Evolutionary conservation across 805 yeast species (phyloP).

Genomic region (Spathaspora sp.): DNA sequence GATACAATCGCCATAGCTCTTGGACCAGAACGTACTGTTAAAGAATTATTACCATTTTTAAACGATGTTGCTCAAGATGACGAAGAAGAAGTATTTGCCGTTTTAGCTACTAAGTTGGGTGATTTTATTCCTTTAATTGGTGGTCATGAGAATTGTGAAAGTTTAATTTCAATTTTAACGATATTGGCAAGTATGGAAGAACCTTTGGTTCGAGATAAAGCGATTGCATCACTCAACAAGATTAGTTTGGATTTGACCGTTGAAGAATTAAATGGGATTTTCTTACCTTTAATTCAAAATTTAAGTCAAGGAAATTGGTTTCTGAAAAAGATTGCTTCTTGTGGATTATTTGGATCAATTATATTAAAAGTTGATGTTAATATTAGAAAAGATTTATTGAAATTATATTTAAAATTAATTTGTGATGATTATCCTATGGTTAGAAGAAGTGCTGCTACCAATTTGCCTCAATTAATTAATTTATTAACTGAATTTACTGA

Average conservation of each 20-base stretch:
- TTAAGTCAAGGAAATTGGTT: constrained; percentile 93
- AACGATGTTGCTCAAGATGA: constrained; percentile 92
- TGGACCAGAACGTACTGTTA: constrained; percentile 89
- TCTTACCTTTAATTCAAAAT: constrained; percentile 72
- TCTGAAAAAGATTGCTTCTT: constrained; percentile 83
- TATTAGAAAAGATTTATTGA: constrained; percentile 58
- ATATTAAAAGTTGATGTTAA: constrained; percentile 54
- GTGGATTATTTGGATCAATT: constrained; percentile 79
- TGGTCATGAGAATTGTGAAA: constrained; percentile 58
- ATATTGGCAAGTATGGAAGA: constrained; percentile 90
- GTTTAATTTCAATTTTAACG: constrained; percentile 62
- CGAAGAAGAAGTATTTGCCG: constrained; percentile 96
- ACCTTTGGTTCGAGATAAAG: constrained; percentile 92
- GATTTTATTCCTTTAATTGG: constrained; percentile 87
- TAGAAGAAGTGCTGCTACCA: constrained; percentile 86
- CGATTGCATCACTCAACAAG: constrained; percentile 77
- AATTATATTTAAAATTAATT: constrained; percentile 64
- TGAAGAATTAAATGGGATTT: constrained; percentile 61
- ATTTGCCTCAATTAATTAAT: constrained; percentile 72
- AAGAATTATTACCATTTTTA: constrained; percentile 85
- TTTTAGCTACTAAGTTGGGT: constrained; percentile 86
- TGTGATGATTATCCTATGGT: constrained; percentile 98
- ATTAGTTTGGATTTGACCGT: constrained; percentile 61
- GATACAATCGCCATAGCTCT: constrained; percentile 93
- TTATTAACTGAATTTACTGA: constrained; percentile 42